These are phyloP conservation scores for Pterocarpus macrocarpus DNA, from an alignment of 306 rosid genomes.

Conservation along the genomic window DNA sequence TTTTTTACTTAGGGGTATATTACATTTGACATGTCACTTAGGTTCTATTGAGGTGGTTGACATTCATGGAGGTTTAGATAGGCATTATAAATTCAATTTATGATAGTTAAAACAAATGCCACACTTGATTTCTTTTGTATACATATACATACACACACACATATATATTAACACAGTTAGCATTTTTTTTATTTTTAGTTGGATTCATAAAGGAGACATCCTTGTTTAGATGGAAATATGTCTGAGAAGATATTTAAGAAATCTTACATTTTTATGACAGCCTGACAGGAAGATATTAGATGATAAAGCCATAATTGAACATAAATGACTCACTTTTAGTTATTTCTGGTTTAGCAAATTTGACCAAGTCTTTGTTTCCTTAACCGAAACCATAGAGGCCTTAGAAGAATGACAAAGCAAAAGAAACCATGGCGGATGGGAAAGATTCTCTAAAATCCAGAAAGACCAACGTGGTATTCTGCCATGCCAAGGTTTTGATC, in stretches of 20 bases:
- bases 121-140: too few species aligned
- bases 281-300: constrained; percentile 29
- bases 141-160: too few species aligned
- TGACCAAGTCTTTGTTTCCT: constrained; percentile 56
- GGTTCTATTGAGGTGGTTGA: too few species aligned
- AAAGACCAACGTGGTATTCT: constrained; percentile 57
- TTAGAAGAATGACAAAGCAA: constrained; percentile 49
- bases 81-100: too few species aligned
- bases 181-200: constrained; percentile 38
- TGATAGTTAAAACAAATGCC: too few species aligned
- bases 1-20: too few species aligned
- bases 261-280: constrained; percentile 15
- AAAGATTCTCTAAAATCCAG: constrained; percentile 52
- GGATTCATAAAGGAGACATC: constrained; percentile 29
- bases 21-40: too few species aligned
- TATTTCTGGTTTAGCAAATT: constrained; percentile 52
- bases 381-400: constrained; percentile 43
- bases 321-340: constrained; percentile 30
- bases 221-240: constrained; percentile 33
- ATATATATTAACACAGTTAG: background rate
- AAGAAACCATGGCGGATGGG: constrained; percentile 43
- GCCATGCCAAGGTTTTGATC: constrained; percentile 30
- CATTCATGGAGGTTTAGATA: too few species aligned
- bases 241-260: background rate
- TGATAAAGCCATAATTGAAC: constrained; percentile 43